Percentiles rank a stretch among this genome's conserved stretches.
Conservation (phyloP, 2,329 filamentous ascomycete genomes). For the Torrubiella hemipterigena region DNA sequence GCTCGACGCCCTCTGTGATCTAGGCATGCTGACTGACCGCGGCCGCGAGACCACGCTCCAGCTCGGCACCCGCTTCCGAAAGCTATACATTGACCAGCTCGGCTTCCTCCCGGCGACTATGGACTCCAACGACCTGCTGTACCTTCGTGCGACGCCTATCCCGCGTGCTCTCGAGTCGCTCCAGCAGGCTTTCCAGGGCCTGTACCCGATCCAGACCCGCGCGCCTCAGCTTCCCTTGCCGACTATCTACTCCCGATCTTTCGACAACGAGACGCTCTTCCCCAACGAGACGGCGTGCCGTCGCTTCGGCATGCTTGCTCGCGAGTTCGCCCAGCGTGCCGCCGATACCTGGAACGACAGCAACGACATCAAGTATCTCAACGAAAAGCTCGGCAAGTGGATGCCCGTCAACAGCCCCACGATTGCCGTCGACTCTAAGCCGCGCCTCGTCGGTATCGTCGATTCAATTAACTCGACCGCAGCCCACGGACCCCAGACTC, state of each 20-base stretch:
- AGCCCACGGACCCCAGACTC: constrained; percentile 64
- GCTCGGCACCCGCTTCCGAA: constrained; percentile 55
- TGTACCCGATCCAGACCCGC: constrained; percentile 50
- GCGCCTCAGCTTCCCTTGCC: constrained; percentile 41
- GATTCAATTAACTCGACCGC: constrained; percentile 85
- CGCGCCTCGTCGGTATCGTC: constrained; percentile 80
- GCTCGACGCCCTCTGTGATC: constrained; percentile 71
- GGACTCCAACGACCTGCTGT: constrained; percentile 43
- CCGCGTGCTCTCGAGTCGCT: constrained; percentile 67
- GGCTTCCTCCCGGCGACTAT: constrained; percentile 54
- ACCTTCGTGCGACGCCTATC: constrained; percentile 63
- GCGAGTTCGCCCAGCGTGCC: constrained; percentile 60
- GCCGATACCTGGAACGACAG: constrained; percentile 64
- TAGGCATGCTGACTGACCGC: constrained; percentile 63
- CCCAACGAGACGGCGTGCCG: constrained; percentile 67
- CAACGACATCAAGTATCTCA: constrained; percentile 74
- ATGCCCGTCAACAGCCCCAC: constrained; percentile 61
- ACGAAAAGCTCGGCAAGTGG: constrained; percentile 66
- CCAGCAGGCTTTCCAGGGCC: constrained; percentile 61
- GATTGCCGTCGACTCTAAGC: constrained; percentile 74
- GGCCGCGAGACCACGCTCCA: constrained; percentile 61
- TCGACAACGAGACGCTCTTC: constrained; percentile 65
- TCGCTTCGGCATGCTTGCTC: constrained; percentile 56
- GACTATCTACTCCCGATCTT: constrained; percentile 52
- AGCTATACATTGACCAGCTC: constrained; percentile 65